A percentile compares a stretch with the other conserved stretches of the same genome.
Conservation (phyloP, 1,284 basidiomycete genomes). For the Rhodotorula sp. region DNA sequence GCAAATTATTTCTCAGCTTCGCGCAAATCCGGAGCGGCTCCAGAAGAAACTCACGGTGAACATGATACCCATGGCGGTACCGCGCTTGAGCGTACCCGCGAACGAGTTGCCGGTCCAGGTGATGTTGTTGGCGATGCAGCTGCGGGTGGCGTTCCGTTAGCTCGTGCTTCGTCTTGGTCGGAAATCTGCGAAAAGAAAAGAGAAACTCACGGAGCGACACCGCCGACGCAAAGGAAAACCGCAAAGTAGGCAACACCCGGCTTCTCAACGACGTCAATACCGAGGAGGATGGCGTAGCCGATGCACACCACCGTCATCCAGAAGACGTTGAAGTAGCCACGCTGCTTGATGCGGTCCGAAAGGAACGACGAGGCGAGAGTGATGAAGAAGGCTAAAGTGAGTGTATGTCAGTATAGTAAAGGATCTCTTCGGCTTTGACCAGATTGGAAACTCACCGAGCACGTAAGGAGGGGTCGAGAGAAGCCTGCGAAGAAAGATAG, state of each 20-base stretch:
- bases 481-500: slow-evolving; percentile 40
- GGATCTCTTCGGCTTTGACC: neutral
- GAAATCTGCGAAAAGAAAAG: too few relatives aligned
- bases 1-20: neutral
- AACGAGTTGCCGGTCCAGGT: slow-evolving; percentile 9
- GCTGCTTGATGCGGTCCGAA: slow-evolving; percentile 24
- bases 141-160: neutral
- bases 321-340: slow-evolving; percentile 31
- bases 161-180: slow-evolving; percentile 43
- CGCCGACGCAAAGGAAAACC: slow-evolving; percentile 38
- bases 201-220: slow-evolving; percentile 39
- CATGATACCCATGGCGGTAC: slow-evolving; percentile 49
- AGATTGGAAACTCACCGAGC: neutral
- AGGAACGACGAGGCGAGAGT: slow-evolving; percentile 19
- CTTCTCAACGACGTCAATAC: slow-evolving; percentile 7
- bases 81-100: slow-evolving; percentile 41
- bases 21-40: neutral
- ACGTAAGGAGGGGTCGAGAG: slow-evolving; percentile 50
- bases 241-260: slow-evolving; percentile 35
- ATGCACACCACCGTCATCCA: slow-evolving; percentile 32
- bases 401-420: neutral
- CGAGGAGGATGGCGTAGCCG: slow-evolving; percentile 31
- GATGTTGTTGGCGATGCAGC: slow-evolving; percentile 2
- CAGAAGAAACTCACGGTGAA: slow-evolving; percentile 41
- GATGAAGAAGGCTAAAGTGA: slow-evolving; percentile 9